A percentile compares a stretch with the other conserved stretches of the same genome.
These are phyloP conservation scores for Isabelozyma rhagii DNA, from an alignment of 805 yeast genomes.

Conservation along the genomic window DNA sequence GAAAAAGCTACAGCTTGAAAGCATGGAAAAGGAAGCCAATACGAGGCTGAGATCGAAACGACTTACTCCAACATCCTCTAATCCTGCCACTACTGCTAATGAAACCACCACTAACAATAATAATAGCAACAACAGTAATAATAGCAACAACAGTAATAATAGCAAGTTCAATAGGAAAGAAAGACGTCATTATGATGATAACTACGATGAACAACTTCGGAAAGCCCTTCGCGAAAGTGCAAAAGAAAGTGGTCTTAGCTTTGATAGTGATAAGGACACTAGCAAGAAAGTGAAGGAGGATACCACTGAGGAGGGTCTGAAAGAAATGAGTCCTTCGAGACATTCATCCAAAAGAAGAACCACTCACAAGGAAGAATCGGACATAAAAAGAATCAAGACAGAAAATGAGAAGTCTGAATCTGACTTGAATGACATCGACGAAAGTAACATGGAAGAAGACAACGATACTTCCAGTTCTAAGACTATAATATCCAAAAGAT, in stretches of 20 bases:
- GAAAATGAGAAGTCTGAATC: constrained; percentile 12
- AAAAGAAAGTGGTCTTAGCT: constrained; percentile 36
- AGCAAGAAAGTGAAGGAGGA: constrained; percentile 6
- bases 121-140: not conserved
- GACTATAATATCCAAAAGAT: constrained; percentile 10
- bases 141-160: not conserved
- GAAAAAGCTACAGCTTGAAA: constrained; percentile 27
- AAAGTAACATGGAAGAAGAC: constrained; percentile 11
- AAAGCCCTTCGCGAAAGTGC: constrained; percentile 58
- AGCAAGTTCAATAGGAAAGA: constrained; percentile 23
- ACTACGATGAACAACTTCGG: constrained; percentile 40
- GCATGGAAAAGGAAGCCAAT: constrained; percentile 8
- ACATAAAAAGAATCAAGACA: constrained; percentile 19
- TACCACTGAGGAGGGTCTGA: constrained; percentile 10
- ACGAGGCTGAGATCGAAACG: constrained; percentile 10
- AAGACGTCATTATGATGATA: constrained; percentile 30
- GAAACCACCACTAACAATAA: not conserved
- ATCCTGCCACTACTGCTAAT: not conserved
- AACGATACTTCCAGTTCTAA: constrained; percentile 3
- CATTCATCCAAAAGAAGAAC: not conserved
- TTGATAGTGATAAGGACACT: constrained; percentile 3
- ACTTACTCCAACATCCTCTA: not conserved
- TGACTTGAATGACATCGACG: constrained; percentile 7
- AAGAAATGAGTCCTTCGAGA: constrained; percentile 5
- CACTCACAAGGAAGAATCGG: constrained; percentile 1